Conservation (phyloP, 2,329 filamentous ascomycete species). For the Leptodontidium sp. region DNA sequence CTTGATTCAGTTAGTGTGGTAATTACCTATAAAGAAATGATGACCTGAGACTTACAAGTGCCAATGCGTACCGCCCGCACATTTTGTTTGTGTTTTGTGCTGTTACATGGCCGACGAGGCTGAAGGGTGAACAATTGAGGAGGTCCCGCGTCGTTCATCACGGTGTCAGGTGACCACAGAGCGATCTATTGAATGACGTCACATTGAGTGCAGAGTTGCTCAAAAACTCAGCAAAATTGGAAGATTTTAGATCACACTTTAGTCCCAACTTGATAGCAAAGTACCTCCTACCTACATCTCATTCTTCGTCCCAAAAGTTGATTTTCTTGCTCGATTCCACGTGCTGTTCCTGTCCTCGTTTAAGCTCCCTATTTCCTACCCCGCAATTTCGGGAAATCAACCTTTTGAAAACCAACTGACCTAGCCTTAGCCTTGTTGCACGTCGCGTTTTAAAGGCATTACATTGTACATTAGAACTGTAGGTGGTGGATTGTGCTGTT, state of each 20-base stretch:
- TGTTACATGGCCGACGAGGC: neutral
- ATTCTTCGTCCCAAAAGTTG: neutral
- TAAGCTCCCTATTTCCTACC: neutral
- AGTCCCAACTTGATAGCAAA: neutral
- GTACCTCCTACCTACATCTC: no score
- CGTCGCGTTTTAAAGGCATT: conserved; percentile 21
- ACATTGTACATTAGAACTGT: conserved; percentile 17
- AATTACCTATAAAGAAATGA: neutral
- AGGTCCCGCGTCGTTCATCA: conserved; percentile 5
- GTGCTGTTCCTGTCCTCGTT: neutral
- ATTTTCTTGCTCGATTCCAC: neutral
- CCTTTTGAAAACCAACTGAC: neutral
- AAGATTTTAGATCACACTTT: no score
- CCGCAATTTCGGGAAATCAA: conserved; percentile 2
- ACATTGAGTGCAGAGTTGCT: neutral
- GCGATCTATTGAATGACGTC: neutral
- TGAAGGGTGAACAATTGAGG: neutral
- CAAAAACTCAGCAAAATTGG: no score
- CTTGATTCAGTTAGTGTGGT: conserved; percentile 52
- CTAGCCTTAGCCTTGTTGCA: conserved; percentile 13
- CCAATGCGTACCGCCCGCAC: conserved; percentile 47
- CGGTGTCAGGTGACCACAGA: conserved; percentile 2
- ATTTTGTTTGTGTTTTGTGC: conserved; percentile 33
- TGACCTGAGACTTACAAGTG: conserved; percentile 37
- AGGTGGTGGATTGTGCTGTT: neutral